A percentile compares a stretch with the other conserved stretches of the same genome.
Conservation (phyloP, 768 basidiomycete genomes). For the Mycena rosella region DNA sequence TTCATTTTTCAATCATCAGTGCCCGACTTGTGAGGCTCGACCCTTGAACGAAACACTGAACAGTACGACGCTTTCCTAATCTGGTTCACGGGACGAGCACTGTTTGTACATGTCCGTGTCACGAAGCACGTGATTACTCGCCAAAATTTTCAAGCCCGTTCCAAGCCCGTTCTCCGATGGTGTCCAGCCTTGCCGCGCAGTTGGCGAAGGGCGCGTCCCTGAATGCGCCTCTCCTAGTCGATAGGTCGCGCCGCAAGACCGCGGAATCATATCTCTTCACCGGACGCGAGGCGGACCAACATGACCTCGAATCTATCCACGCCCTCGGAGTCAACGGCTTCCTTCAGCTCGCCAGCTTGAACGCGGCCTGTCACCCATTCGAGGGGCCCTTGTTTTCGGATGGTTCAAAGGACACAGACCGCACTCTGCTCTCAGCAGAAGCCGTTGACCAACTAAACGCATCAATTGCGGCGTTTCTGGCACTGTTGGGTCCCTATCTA, state of each 20-base stretch:
- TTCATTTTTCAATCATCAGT: no score
- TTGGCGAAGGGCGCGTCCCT: slow-evolving; percentile 84
- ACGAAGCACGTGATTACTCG: not conserved
- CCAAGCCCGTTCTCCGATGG: slow-evolving; percentile 50
- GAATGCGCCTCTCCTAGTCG: slow-evolving; percentile 79
- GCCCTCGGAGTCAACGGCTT: slow-evolving; percentile 86
- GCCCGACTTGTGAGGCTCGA: no score
- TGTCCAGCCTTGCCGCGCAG: slow-evolving; percentile 84
- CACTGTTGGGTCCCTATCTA: slow-evolving; percentile 83
- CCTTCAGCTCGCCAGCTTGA: slow-evolving; percentile 74
- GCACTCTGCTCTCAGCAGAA: slow-evolving; percentile 78
- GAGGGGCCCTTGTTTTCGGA: slow-evolving; percentile 87
- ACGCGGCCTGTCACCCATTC: slow-evolving; percentile 67
- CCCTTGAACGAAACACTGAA: no score
- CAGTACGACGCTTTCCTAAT: no score
- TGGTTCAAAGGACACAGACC: slow-evolving; percentile 77
- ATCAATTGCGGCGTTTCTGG: slow-evolving; percentile 71
- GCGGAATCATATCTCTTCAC: slow-evolving; percentile 91
- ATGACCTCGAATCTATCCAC: slow-evolving; percentile 90
- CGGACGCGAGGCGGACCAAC: slow-evolving; percentile 81
- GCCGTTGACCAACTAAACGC: slow-evolving; percentile 74
- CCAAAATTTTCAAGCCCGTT: not conserved
- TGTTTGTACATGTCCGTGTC: not conserved
- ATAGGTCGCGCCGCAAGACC: slow-evolving; percentile 71
- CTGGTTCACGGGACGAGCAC: not conserved